Base-by-base conservation (phyloP, 2,329 filamentous ascomycete species). In the Aureobasidium subglaciale region DNA sequence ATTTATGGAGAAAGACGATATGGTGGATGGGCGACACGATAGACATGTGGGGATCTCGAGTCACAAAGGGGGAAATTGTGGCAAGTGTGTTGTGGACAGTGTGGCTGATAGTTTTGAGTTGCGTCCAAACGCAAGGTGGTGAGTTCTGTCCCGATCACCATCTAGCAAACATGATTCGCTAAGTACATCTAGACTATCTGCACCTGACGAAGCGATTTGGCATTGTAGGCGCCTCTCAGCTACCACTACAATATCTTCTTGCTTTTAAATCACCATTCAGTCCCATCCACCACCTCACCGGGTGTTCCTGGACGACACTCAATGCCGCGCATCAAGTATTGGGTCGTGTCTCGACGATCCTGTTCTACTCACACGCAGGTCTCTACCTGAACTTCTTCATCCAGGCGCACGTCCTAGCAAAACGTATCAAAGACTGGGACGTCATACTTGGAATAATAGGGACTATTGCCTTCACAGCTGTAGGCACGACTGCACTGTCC, bases 171-270 rank as follows among this genome's bases (percentile, higher is more conserved):
- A 2, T 3, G 10, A 18, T 42, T 13, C n/a, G 30, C 50, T 54
- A 20, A 54, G 13, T 29, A 5, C 2, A 7, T n/a, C 5, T 60
- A 83, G 82, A 85, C 65, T 85, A 84, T 56, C 71, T 84, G 27
- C 82, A 85, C 65, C 68, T 85, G 22, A 84, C 82, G 22, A 84
- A 83, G 68, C 76, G 81, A 5, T 74, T 85, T 53, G 82, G 78
- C 16, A 79, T 81, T 43, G 73, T 84, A 48, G 80, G 73, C 20
- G 73, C 81, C 5, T 83, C 81, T 8, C 82, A 85, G 61, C 65
- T 82, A 1, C 82, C 82, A 1, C 65, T 84, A 2, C 81, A 84
- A 55, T 81, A 83, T 56, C 71, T 84, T 6, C 74, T 85, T 57
- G 70, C 77, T 15, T 70, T 78, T 56, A 75, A 76, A 53, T 73